These are phyloP conservation scores for Fusarium penzigii DNA, from an alignment of 2,329 filamentous ascomycete genomes.

Conservation along the genomic window DNA sequence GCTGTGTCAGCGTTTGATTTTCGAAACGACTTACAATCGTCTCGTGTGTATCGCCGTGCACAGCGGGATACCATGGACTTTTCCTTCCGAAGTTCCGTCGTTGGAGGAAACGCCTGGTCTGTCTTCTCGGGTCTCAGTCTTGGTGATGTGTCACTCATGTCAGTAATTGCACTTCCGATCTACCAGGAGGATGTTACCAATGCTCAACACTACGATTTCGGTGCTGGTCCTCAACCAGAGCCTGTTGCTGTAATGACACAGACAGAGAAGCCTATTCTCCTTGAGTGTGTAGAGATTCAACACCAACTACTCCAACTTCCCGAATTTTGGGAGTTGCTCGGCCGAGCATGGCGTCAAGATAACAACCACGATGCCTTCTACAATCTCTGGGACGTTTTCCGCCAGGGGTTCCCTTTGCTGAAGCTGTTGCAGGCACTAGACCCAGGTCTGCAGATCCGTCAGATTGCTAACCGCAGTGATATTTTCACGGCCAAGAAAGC, in stretches of 20 bases:
- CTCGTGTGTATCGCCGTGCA: conserved; percentile 9
- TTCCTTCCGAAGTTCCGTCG: conserved; percentile 9
- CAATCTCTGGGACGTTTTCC: not conserved
- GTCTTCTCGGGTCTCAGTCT: conserved; percentile 7
- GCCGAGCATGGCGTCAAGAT: not conserved
- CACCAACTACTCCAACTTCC: conserved; percentile 1
- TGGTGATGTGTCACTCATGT: conserved; percentile 3
- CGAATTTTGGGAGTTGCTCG: not conserved
- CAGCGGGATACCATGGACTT: conserved; percentile 9
- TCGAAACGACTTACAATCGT: conserved; percentile 5
- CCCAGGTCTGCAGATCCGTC: not conserved
- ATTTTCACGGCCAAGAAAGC: not conserved
- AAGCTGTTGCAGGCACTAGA: not conserved
- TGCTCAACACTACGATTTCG: conserved; percentile 9
- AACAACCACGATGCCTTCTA: not conserved
- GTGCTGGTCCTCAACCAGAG: not conserved
- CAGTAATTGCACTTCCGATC: conserved; percentile 5
- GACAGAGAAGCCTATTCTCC: not conserved
- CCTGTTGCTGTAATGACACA: not conserved
- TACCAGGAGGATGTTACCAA: conserved; percentile 9
- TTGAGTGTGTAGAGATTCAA: conserved; percentile 1
- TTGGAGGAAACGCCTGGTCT: conserved; percentile 1
- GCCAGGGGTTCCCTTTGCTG: not conserved
- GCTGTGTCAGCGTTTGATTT: conserved; percentile 3
- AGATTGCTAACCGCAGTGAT: not conserved